Base-by-base conservation (phyloP, 495 filamentous ascomycete genomes). In the Aspergillus baeticus region DNA sequence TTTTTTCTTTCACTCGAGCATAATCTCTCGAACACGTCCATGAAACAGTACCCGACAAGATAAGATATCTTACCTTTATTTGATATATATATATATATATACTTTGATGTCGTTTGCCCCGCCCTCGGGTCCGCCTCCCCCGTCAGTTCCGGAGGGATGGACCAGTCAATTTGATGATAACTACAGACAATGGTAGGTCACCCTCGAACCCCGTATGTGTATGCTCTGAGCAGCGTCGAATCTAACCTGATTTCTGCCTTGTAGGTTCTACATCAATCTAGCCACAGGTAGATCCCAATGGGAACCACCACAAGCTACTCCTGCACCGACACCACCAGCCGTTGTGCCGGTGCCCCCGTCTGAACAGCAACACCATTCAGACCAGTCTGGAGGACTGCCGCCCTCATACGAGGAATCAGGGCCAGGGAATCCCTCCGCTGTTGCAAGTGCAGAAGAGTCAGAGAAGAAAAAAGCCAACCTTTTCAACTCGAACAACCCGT, bases 101-200 rank as follows among this genome's bases (percentile, higher is more conserved):
- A 23, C 48, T 36, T 39, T 51, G 17, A 60, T 73, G 70, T 73
- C 70, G 15, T 91, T 87, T 64, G 71, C 76, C 34, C 82, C 90
- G 54, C 90, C 90, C 17, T 63, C 82, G 1, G 90, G 90, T 6
- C 93, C 93, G 47, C 91, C 92, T 34, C 92, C 94, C 8, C 92
- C 91, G 20, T 83, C 84, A 58, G 87, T 96, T 1, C 94, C 93
- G 0, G 87, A 89, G 64, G 93, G 93, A 54, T 98, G 91, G 91
- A 86, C 88, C 63, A 86, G 85, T 8, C 83, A 89, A 41, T 96
- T 81, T 70, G 87, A 90, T 60, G 80, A 84, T 0, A 81, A 85
- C 54, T 91, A 91, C 71, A 80, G 84, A 29, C 84, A 91, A 87
- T 91, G 87, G 89, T 92, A 68, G 59, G 82, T 48, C 39, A 33